Base-by-base conservation (phyloP, 192 early-diverging fungal species). In the Chytriomyces hyalinus region DNA sequence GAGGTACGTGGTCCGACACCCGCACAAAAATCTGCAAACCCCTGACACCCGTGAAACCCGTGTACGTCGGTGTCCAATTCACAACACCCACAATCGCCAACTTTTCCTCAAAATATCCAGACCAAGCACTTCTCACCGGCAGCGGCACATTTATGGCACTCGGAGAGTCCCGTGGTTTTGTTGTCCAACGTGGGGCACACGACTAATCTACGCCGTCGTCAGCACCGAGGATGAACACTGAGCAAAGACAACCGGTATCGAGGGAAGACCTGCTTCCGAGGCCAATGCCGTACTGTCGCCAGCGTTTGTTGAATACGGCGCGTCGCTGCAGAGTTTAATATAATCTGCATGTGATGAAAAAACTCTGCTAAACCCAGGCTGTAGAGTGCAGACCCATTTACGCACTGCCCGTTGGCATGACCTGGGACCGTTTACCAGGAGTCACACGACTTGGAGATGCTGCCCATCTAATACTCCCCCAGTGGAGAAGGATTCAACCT, bases 101-200 rank as follows among this genome's bases (percentile, higher is more conserved):
- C 24, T 26, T 26, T 26, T 26, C 24, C 24, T 26, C 24, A 26
- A 26, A 26, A 26, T 26, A 26, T 26, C 80, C 81, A 0, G 75
- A 78, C 10, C 49, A 76, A 6, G 57, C 73, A 6, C 62, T 67
- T 44, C 6, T 84, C 20, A 80, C 86, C 15, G 81, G 86, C 0
- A 60, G 49, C 24, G 3, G 10, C 86, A 7, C 46, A 26, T 26
- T 26, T 26, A 26, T 26, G 24, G 24, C 24, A 26, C 24, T 26
- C 24, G 24, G 24, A 26, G 24, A 26, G 24, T 26, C 24, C 0
- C 24, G 24, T 0, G 24, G 24, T 26, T 0, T 26, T 26, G 24
- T 86, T 46, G 78, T 63, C 49, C 87, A 87, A 22, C 70, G 1
- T 51, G 46, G 20, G 17, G 15, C 17, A 10, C 17, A 43, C 7